A percentile compares a stretch with the other conserved stretches of the same genome.
Evolutionary conservation across 2,329 filamentous ascomycete genomes (phyloP).

Genomic region (Gyromitra esculenta): DNA sequence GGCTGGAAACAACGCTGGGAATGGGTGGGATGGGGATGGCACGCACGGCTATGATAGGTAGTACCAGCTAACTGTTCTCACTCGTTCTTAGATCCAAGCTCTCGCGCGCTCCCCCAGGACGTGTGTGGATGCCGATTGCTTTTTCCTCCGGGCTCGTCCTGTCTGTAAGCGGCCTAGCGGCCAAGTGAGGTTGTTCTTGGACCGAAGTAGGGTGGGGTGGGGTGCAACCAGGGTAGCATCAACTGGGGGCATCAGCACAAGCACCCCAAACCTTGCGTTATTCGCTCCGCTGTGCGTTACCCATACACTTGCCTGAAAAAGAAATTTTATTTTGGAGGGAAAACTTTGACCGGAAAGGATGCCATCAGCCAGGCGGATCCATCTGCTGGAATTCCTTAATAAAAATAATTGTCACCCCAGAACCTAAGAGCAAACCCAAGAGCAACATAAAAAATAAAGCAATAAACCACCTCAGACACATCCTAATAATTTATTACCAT

Average conservation of each 20-base stretch:
- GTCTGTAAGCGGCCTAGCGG: slow-evolving; percentile 39
- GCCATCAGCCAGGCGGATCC: slow-evolving; percentile 24
- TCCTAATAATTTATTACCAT: slow-evolving; percentile 22
- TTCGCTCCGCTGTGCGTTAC: slow-evolving; percentile 37
- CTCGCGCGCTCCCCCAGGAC: slow-evolving; percentile 16
- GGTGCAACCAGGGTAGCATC: slow-evolving; percentile 46
- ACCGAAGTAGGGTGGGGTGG: slow-evolving; percentile 44
- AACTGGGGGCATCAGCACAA: slow-evolving; percentile 35
- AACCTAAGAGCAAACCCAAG: neutral
- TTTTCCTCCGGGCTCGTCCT: slow-evolving; percentile 47
- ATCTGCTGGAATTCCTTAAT: neutral
- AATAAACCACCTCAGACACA: slow-evolving; percentile 7
- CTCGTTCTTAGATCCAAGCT: neutral
- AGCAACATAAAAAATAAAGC: slow-evolving; percentile 15
- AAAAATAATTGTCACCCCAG: slow-evolving; percentile 9
- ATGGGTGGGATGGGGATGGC: slow-evolving; percentile 29
- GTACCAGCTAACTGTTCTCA: slow-evolving; percentile 5
- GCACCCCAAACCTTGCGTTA: slow-evolving; percentile 43
- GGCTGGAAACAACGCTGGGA: slow-evolving; percentile 34
- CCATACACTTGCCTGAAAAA: slow-evolving; percentile 46
- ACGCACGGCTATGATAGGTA: slow-evolving; percentile 8
- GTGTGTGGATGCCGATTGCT: slow-evolving; percentile 49
- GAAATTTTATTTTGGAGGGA: slow-evolving; percentile 19
- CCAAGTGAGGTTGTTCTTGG: slow-evolving; percentile 24
- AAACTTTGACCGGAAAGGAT: slow-evolving; percentile 47